A percentile compares a stretch with the other conserved stretches of the same genome.
These are phyloP conservation scores for Penicillium angulare DNA, from an alignment of 495 filamentous ascomycete species.

Conservation along the genomic window DNA sequence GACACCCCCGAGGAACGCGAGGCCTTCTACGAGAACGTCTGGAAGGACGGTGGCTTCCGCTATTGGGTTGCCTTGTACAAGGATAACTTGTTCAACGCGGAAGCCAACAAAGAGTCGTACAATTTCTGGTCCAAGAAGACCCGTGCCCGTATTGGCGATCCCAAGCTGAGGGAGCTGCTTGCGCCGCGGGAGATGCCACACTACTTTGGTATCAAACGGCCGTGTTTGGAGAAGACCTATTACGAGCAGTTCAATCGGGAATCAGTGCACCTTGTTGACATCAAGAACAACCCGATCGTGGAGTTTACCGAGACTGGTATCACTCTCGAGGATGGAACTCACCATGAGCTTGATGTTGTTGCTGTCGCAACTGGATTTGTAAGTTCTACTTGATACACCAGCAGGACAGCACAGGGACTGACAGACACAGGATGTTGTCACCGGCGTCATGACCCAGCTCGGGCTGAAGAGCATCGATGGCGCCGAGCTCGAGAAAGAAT, in stretches of 20 bases:
- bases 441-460: too few relatives aligned
- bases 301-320: background rate
- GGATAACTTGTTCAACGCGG: slow-evolving; percentile 45
- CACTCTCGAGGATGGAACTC: too few relatives aligned
- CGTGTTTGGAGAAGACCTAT: background rate
- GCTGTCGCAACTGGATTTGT: too few relatives aligned
- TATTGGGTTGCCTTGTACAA: slow-evolving; percentile 51
- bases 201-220: background rate
- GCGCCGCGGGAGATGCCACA: slow-evolving; percentile 51
- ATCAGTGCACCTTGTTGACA: background rate
- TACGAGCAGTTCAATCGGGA: background rate
- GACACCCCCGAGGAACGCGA: slow-evolving; percentile 47
- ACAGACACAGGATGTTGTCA: too few relatives aligned
- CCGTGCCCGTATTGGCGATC: slow-evolving; percentile 48
- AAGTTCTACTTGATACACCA: too few relatives aligned
- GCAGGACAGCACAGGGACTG: too few relatives aligned
- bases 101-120: slow-evolving; percentile 51
- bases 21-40: slow-evolving; percentile 46
- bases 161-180: slow-evolving; percentile 47
- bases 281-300: background rate
- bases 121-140: slow-evolving; percentile 57
- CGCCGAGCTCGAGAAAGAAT: too few relatives aligned
- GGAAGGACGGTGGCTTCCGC: slow-evolving; percentile 49
- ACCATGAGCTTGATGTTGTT: too few relatives aligned
- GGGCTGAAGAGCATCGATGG: too few relatives aligned